Evolutionary conservation across 352 stramenopile genomes (phyloP).

Genomic region (Pythium myriotylum): DNA sequence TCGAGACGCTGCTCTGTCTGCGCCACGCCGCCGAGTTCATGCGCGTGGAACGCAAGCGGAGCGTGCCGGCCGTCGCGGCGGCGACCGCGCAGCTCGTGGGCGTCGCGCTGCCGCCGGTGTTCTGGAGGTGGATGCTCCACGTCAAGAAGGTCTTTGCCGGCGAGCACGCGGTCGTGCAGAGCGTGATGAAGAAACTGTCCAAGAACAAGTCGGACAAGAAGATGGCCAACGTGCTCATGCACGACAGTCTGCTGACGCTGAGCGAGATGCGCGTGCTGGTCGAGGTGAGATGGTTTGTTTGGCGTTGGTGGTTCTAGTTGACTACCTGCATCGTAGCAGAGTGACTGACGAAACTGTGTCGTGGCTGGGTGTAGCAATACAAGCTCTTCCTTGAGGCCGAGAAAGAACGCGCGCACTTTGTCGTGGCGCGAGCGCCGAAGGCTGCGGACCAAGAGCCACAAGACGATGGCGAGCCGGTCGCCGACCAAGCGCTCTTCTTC

Average conservation of each 20-base stretch:
- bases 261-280: constrained; percentile 44
- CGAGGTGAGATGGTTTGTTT: constrained; percentile 33
- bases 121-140: constrained; percentile 49
- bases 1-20: constrained; percentile 46
- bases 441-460: constrained; percentile 13
- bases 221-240: constrained; percentile 54
- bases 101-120: constrained; percentile 45
- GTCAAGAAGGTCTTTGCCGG: constrained; percentile 37
- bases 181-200: constrained; percentile 35
- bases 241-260: constrained; percentile 42
- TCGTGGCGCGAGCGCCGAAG: constrained; percentile 14
- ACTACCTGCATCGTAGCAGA: too few relatives aligned
- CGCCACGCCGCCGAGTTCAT: constrained; percentile 60
- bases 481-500: constrained; percentile 49
- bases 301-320: constrained; percentile 1
- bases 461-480: constrained; percentile 4
- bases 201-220: constrained; percentile 34
- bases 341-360: constrained; percentile 9
- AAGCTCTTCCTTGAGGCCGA: constrained; percentile 36
- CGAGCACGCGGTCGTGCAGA: constrained; percentile 24
- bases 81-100: constrained; percentile 47
- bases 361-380: constrained; percentile 41
- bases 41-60: constrained; percentile 48
- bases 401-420: constrained; percentile 28
- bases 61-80: constrained; percentile 46